These are phyloP conservation scores for Tarenaya hassleriana DNA, from an alignment of 345 rosid genomes.

Conservation along the genomic window DNA sequence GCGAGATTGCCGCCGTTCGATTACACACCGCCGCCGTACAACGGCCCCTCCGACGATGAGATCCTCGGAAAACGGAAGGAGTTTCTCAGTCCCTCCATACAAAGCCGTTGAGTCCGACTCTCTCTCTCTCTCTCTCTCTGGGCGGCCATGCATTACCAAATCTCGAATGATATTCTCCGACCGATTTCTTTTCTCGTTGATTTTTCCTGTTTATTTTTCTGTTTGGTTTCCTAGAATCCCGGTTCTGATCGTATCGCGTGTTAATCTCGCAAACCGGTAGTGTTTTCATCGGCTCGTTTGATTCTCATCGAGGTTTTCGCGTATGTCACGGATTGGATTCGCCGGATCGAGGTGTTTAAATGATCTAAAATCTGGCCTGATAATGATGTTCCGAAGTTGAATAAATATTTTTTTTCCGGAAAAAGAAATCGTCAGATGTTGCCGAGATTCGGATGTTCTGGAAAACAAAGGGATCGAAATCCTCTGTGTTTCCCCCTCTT, in stretches of 20 bases:
- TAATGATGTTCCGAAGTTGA: background rate
- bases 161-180: background rate
- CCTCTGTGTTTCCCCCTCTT: no score
- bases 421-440: background rate
- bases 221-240: no score
- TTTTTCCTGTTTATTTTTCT: no score
- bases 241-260: no score
- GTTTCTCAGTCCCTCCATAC: conserved; percentile 80
- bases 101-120: conserved; percentile 57
- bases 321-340: no score
- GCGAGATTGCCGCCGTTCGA: conserved; percentile 76
- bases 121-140: background rate
- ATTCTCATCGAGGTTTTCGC: no score
- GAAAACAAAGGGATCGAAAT: conserved; percentile 9
- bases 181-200: background rate
- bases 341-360: no score
- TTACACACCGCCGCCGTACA: conserved; percentile 77
- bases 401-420: background rate
- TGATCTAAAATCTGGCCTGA: no score
- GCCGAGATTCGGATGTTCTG: conserved; percentile 14
- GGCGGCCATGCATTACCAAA: background rate
- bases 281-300: no score
- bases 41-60: conserved; percentile 69
- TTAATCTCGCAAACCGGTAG: no score
- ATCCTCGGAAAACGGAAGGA: conserved; percentile 58